These are phyloP conservation scores for Sarocladium oryzae DNA, from an alignment of 2,329 filamentous ascomycete genomes.

Conservation along the genomic window DNA sequence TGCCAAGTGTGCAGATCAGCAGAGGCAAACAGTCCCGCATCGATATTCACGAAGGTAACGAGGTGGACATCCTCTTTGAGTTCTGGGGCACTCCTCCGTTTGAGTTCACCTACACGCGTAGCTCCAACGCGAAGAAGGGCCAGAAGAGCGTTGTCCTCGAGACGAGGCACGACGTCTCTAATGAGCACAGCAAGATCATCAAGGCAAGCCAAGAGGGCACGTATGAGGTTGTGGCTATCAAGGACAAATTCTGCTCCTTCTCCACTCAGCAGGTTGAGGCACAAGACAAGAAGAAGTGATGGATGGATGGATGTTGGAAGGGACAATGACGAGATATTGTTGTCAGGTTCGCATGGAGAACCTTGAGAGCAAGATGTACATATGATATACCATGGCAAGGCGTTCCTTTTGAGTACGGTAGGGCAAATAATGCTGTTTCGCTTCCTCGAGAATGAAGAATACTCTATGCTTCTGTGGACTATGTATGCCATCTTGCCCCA, in stretches of 20 bases:
- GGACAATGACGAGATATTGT: background rate
- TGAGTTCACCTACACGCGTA: constrained; percentile 94
- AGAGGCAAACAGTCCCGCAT: constrained; percentile 74
- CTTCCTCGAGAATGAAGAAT: background rate
- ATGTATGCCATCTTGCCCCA: background rate
- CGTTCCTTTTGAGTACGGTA: constrained; percentile 15
- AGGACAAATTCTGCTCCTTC: constrained; percentile 87
- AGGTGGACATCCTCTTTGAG: constrained; percentile 88
- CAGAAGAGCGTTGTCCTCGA: constrained; percentile 78
- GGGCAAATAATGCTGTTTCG: constrained; percentile 9
- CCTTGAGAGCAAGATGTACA: constrained; percentile 5
- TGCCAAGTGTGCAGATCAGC: constrained; percentile 86
- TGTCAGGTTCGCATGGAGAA: background rate
- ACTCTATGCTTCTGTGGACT: background rate
- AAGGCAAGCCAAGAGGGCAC: constrained; percentile 89
- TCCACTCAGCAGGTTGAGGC: constrained; percentile 60
- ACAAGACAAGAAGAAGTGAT: constrained; percentile 34
- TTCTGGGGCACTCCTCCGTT: constrained; percentile 96
- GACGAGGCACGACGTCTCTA: constrained; percentile 79
- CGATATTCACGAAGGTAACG: constrained; percentile 94
- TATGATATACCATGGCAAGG: constrained; percentile 15
- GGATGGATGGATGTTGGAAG: background rate
- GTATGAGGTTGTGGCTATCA: constrained; percentile 95
- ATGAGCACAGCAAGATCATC: constrained; percentile 75
- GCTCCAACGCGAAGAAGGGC: constrained; percentile 74